These are phyloP conservation scores for Inonotus obliquus DNA, from an alignment of 1,284 basidiomycete genomes.

Conservation along the genomic window DNA sequence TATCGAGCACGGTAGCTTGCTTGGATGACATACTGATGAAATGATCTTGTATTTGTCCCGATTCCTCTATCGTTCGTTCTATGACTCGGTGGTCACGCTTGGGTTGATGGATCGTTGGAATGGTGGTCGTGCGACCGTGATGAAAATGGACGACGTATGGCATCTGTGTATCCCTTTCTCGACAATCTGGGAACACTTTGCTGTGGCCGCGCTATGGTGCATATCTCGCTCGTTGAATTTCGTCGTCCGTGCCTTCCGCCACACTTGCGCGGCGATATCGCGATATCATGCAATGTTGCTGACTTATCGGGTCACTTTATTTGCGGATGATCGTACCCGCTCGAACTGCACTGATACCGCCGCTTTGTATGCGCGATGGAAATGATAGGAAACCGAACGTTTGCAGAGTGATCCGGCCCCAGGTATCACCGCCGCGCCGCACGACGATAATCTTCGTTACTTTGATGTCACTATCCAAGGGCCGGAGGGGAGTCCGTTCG, in stretches of 20 bases:
- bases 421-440: slow-evolving; percentile 89
- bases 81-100: background rate
- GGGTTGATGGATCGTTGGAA: background rate
- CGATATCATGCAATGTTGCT: background rate
- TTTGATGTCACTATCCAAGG: slow-evolving; percentile 98
- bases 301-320: background rate
- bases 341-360: background rate
- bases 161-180: background rate
- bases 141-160: background rate
- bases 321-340: background rate
- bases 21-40: slow-evolving; percentile 1
- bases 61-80: background rate
- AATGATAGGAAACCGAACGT: slow-evolving; percentile 89
- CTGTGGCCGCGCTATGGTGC: background rate
- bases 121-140: background rate
- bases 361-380: background rate
- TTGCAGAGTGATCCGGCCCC: slow-evolving; percentile 94
- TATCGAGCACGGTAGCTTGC: background rate
- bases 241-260: background rate
- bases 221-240: background rate
- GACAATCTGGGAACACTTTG: background rate
- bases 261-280: background rate
- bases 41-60: slow-evolving; percentile 3
- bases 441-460: slow-evolving; percentile 97
- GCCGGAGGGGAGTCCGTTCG: slow-evolving; percentile 91